Evolutionary conservation across 306 rosid species (phyloP), one percentile per base, ranked within the genome.

Genomic region (Vigna radiata): DNA sequence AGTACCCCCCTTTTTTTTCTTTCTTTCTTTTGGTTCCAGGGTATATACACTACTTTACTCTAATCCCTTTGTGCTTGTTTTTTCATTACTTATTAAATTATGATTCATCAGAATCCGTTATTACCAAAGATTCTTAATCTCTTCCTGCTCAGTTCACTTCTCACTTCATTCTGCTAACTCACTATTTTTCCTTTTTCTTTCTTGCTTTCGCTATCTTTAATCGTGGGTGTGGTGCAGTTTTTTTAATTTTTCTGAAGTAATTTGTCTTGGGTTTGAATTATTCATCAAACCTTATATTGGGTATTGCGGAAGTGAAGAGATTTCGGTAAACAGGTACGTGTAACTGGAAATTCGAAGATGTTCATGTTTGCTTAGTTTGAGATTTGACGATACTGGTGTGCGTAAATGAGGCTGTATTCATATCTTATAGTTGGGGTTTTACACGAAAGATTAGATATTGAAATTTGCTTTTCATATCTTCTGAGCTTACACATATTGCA

Each of bases 51-150:
- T 70, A 29, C 69, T 78, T 71, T 77, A 37, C 23, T 71, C 78
- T 63, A 64, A 43, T 15, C 75, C 56, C 75, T 76, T 56, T 67
- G 31, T 68, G 31, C 52, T 29, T 27, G 52, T 15, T 16, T 68
- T 68, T 83, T 87, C 1, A 6, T 59, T 17, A 2, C 60, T 56
- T 81, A 47, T 86, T 87, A 78, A 85, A 76, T 86, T 72, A 64
- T 68, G 89, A 84, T 79, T 87, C 79, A 47, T 66, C 80, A 23
- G 83, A 86, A 83, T 89, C 85, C 58, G 19, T 68, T 69, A 17
- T 73, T 71, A 79, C 78, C 74, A 64, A 72, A 70, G 59, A 79
- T 72, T 83, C 84, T 70, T 50, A 58, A 63, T 77, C 77, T 79
- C 43, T 77, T 81, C 55, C 79, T 69, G 91, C 78, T 86, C 70